Percentiles rank a stretch among this genome's conserved stretches.
Evolutionary conservation across 1,284 basidiomycete species (phyloP).

Genomic region (Papiliotrema fonsecae): DNA sequence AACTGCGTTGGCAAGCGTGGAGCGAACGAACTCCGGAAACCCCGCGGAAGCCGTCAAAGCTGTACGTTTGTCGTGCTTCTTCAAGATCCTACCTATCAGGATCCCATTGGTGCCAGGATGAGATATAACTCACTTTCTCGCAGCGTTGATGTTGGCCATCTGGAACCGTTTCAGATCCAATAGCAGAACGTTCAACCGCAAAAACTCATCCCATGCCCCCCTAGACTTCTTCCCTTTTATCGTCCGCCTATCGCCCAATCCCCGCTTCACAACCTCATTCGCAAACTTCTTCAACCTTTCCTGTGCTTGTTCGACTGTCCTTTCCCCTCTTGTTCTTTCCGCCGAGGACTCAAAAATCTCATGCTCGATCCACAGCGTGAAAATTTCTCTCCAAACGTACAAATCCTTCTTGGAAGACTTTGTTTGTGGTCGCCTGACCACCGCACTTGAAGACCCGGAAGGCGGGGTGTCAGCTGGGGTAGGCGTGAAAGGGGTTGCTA

Average conservation of each 20-base stretch:
- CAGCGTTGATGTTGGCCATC: slow-evolving; percentile 80
- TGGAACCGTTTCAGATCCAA: slow-evolving; percentile 86
- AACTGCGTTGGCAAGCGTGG: slow-evolving; percentile 36
- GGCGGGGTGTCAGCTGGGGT: slow-evolving; percentile 2
- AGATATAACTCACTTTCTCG: slow-evolving; percentile 55
- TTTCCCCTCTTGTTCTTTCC: slow-evolving; percentile 71
- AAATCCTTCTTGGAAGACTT: slow-evolving; percentile 56
- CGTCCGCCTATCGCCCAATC: slow-evolving; percentile 57
- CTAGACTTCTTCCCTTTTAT: slow-evolving; percentile 62
- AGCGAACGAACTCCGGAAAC: slow-evolving; percentile 47
- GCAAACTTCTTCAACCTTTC: slow-evolving; percentile 66
- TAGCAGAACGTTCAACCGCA: slow-evolving; percentile 74
- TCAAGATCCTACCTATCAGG: slow-evolving; percentile 58
- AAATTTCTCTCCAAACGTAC: slow-evolving; percentile 89
- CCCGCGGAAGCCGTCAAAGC: slow-evolving; percentile 51
- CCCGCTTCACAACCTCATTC: slow-evolving; percentile 60
- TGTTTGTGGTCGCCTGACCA: slow-evolving; percentile 28
- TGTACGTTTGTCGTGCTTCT: slow-evolving; percentile 86
- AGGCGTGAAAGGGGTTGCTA: slow-evolving; percentile 26
- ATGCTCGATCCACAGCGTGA: slow-evolving; percentile 77
- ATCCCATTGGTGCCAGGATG: neutral
- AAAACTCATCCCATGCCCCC: slow-evolving; percentile 69
- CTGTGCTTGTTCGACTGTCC: slow-evolving; percentile 68
- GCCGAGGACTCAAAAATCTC: slow-evolving; percentile 78
- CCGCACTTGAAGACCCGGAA: slow-evolving; percentile 43